phyloP scores from a whole-genome alignment of 345 rosid genomes.

The Litchi chinensis region DNA sequence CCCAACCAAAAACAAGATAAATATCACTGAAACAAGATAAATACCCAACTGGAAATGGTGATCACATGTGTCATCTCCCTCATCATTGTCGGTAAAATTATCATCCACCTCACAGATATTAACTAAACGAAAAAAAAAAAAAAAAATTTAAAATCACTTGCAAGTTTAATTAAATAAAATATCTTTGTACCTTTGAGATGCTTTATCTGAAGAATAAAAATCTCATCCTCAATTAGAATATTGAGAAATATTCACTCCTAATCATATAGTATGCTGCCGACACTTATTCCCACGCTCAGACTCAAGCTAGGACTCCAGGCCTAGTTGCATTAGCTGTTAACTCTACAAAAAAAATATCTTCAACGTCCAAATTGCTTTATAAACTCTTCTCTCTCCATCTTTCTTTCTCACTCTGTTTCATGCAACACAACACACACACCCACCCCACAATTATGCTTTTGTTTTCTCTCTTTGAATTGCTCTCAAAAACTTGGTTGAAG shows the following conservation, averaged over 20 bases:
- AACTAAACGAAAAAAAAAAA: too few species aligned
- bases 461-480: background rate
- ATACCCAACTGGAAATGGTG: too few species aligned
- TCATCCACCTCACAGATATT: too few species aligned
- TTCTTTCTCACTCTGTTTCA: background rate
- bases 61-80: too few species aligned
- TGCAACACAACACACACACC: background rate
- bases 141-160: too few species aligned
- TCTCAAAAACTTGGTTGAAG: background rate
- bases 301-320: background rate
- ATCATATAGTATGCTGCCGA: slow-evolving; percentile 11
- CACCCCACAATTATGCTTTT: too few species aligned
- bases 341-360: background rate
- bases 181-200: background rate
- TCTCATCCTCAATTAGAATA: background rate
- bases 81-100: too few species aligned
- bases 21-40: too few species aligned
- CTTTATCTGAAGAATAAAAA: background rate
- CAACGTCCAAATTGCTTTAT: background rate
- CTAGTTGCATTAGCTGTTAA: background rate
- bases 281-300: background rate
- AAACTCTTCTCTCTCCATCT: too few species aligned
- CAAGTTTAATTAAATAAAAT: too few species aligned
- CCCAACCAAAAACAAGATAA: too few species aligned
- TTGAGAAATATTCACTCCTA: background rate